Conservation (phyloP, 140 eudicot genomes). For the Cichorium intybus region DNA sequence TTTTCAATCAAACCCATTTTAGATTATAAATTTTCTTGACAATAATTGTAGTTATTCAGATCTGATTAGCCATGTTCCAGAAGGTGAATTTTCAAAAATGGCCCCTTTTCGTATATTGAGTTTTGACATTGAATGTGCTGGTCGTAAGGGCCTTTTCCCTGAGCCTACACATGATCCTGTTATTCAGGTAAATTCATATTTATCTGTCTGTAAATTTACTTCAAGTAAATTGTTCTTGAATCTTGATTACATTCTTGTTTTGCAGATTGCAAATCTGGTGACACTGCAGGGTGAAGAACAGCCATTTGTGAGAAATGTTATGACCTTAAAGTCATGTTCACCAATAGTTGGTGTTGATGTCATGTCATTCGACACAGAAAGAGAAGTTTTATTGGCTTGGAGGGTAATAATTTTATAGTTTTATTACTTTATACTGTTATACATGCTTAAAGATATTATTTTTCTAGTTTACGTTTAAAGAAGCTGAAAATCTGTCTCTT, state of each 20-base stretch:
- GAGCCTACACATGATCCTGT: constrained; percentile 95
- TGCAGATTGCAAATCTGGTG: constrained; percentile 89
- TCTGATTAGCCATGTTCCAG: constrained; percentile 87
- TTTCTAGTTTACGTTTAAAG: neutral
- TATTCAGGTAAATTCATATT: constrained; percentile 62
- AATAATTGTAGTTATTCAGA: constrained; percentile 57
- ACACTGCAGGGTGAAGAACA: constrained; percentile 91
- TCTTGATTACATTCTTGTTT: constrained; percentile 20
- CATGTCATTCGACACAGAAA: constrained; percentile 94
- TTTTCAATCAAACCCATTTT: constrained; percentile 1
- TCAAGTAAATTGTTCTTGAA: constrained; percentile 5
- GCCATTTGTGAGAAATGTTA: constrained; percentile 88
- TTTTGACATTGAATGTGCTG: constrained; percentile 98
- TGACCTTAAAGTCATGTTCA: constrained; percentile 92
- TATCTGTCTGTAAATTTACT: neutral
- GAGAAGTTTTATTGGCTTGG: constrained; percentile 93
- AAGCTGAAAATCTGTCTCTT: constrained; percentile 20
- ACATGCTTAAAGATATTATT: neutral
- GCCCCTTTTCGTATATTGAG: constrained; percentile 97
- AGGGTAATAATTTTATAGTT: constrained; percentile 50
- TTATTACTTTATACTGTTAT: neutral
- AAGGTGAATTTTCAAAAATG: constrained; percentile 95
- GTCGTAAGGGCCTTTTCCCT: constrained; percentile 98
- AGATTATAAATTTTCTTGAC: constrained; percentile 43
- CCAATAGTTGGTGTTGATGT: constrained; percentile 98